phyloP scores from a whole-genome alignment of 768 basidiomycete genomes.

The Brasilioporus rufonigricans region DNA sequence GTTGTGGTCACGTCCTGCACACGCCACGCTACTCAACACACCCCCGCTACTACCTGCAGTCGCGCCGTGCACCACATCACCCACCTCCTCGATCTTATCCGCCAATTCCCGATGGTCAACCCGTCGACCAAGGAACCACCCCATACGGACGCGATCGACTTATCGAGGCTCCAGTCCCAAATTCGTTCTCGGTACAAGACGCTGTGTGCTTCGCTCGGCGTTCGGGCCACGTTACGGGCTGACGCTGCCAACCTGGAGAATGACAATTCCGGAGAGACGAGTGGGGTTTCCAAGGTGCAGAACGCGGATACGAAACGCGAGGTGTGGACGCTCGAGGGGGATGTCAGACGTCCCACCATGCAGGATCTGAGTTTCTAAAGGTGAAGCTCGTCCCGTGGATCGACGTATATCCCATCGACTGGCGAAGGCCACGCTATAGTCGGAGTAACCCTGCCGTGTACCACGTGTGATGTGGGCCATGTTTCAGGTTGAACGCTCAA shows the following conservation, averaged over 20 bases:
- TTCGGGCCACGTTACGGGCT: constrained; percentile 46
- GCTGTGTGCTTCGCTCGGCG: constrained; percentile 79
- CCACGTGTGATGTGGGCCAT: no score
- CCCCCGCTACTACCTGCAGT: constrained; percentile 29
- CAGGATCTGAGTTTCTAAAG: constrained; percentile 19
- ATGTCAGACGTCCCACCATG: constrained; percentile 6
- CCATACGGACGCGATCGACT: constrained; percentile 48
- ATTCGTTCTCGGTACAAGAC: constrained; percentile 87
- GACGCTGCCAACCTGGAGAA: constrained; percentile 18
- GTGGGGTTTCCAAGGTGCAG: background rate
- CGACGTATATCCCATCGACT: background rate
- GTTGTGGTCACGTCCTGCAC: no score
- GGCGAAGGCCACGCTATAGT: no score
- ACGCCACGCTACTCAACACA: no score
- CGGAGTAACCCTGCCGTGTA: no score
- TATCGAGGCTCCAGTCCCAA: constrained; percentile 72
- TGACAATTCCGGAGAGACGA: background rate
- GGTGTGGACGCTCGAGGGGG: constrained; percentile 11
- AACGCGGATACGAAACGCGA: background rate
- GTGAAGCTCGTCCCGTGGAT: background rate
- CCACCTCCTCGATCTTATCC: constrained; percentile 67
- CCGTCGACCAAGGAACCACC: constrained; percentile 39
- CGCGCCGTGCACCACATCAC: constrained; percentile 62
- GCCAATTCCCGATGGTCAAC: constrained; percentile 76
- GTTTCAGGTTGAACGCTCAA: no score